Evolutionary conservation across 805 yeast genomes (phyloP).

Genomic region (Saturnispora sekii): DNA sequence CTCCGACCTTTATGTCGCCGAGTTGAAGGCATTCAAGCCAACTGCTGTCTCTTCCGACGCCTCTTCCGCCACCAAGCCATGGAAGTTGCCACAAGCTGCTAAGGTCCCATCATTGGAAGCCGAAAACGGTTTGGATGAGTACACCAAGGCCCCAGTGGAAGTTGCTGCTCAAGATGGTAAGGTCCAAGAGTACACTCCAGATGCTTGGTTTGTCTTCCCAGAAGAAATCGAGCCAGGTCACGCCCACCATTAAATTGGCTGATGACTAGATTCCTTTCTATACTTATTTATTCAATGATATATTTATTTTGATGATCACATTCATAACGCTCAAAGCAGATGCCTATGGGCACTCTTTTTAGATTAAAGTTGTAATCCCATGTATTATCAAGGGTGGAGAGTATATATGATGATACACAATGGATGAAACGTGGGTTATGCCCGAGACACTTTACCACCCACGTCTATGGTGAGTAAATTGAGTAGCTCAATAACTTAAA

Average conservation of each 20-base stretch:
- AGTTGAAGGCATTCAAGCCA: slow-evolving; percentile 84
- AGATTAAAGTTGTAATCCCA: too few species aligned
- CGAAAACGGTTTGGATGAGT: slow-evolving; percentile 53
- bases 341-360: too few species aligned
- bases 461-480: background rate
- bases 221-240: slow-evolving; percentile 43
- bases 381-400: too few species aligned
- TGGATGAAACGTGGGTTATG: too few species aligned
- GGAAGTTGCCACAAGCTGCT: slow-evolving; percentile 78
- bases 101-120: slow-evolving; percentile 62
- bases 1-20: slow-evolving; percentile 78
- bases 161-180: slow-evolving; percentile 45
- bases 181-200: slow-evolving; percentile 39
- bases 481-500: too few species aligned
- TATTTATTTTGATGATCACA: background rate
- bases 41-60: slow-evolving; percentile 67
- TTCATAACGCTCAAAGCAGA: background rate
- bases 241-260: slow-evolving; percentile 18
- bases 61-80: slow-evolving; percentile 69
- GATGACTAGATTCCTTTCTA: background rate
- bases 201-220: slow-evolving; percentile 76
- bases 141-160: slow-evolving; percentile 68
- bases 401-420: too few species aligned
- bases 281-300: slow-evolving; percentile 5
- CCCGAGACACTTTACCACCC: background rate